Evolutionary conservation across 495 filamentous ascomycete species (phyloP), one percentile per base, ranked within the genome.

Genomic region (Viridothelium virens): DNA sequence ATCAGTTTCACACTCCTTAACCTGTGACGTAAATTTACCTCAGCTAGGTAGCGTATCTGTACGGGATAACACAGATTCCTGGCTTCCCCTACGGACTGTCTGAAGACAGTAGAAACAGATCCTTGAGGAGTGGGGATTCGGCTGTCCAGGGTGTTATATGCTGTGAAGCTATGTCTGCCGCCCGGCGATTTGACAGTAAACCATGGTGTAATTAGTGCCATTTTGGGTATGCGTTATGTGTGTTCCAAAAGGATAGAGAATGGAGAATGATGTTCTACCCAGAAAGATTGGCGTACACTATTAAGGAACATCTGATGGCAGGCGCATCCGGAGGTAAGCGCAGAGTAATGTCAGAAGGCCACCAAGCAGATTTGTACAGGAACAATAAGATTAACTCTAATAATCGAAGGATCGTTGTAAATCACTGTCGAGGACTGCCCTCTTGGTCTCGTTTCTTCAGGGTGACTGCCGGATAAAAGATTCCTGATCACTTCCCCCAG

Each of bases 261-360:
- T 34, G 31, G 31, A 10, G 18, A 36, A 59, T 36, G 7, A 59
- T 36, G 7, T 25, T 25, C 25, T 25, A 25, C 1, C 25, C 25
- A 25, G 25, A 25, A 25, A 25, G 25, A 25, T 25, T 33, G 31
- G 3, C 31, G 18, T 36, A 59, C 53, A 5, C 36, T 4, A 4
- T 59, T 4, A 31, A 59, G 53, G 31, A 3, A 34, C 31, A 18
- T 14, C 36, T 14, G 53, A 59, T 31, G 25, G 25, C 25, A 0
- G 25, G 25, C 25, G 25, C 25, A 25, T 25, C 25, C 25, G 25
- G 25, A 25, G 25, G 25, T 25, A 25, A 25, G 25, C 41, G 14
- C 41, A 62, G 38, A 44, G 33, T 14, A 14, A 69, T 69, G 70
- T 64, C 67, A 38, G 62, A 66, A 9, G 7, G 37, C 14, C 48